These are phyloP conservation scores for Pholiota molesta DNA, from an alignment of 768 basidiomycete species.

Conservation along the genomic window DNA sequence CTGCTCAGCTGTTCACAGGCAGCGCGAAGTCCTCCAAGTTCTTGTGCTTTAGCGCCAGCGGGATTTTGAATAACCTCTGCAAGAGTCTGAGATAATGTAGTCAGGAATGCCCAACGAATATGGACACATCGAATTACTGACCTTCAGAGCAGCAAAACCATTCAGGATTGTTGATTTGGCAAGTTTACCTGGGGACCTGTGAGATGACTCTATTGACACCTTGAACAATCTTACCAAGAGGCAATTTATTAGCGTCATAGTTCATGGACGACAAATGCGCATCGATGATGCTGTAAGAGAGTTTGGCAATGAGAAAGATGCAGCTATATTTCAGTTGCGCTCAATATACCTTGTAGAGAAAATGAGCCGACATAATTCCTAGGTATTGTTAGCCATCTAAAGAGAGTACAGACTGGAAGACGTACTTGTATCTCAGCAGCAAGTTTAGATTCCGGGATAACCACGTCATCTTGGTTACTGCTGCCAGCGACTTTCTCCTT, in stretches of 20 bases:
- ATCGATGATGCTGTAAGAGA: constrained; percentile 9
- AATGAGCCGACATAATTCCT: constrained; percentile 10
- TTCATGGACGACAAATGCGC: constrained; percentile 18
- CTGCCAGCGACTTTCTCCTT: not conserved
- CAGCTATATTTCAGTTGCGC: not conserved
- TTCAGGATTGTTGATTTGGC: constrained; percentile 15
- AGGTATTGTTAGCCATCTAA: not conserved
- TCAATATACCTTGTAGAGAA: constrained; percentile 6
- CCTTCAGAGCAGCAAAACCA: constrained; percentile 16
- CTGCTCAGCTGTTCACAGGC: constrained; percentile 14
- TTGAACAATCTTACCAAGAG: constrained; percentile 1
- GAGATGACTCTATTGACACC: not conserved
- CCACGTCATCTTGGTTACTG: not conserved
- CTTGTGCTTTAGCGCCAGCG: constrained; percentile 1
- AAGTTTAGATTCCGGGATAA: constrained; percentile 4
- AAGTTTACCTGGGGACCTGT: constrained; percentile 10
- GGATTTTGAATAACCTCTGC: constrained; percentile 14
- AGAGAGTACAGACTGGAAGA: not conserved
- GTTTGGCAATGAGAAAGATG: not conserved
- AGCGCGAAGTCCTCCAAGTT: constrained; percentile 3
- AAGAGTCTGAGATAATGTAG: not conserved
- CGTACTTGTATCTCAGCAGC: constrained; percentile 11
- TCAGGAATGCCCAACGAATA: no score
- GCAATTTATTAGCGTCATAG: constrained; percentile 14
- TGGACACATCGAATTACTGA: not conserved